Percentiles rank a stretch among this genome's conserved stretches.
phyloP scores from a whole-genome alignment of 768 basidiomycete genomes.

The Mrakia blollopis region DNA sequence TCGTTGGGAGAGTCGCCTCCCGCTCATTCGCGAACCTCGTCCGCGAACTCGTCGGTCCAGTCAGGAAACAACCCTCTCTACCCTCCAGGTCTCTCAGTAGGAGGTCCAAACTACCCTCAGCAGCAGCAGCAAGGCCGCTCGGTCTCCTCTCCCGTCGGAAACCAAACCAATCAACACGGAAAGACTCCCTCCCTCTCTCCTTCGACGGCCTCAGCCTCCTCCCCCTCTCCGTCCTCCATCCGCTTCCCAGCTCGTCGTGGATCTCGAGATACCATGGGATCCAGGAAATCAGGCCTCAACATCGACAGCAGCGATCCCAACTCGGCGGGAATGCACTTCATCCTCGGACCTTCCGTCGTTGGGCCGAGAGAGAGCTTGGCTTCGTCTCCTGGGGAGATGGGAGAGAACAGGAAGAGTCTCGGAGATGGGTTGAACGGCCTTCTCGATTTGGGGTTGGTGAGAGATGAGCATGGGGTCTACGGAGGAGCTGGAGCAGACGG shows the following conservation, averaged over 20 bases:
- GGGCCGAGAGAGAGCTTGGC: not conserved
- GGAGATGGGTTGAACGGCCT: slow-evolving; percentile 4
- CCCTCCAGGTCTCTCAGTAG: slow-evolving; percentile 19
- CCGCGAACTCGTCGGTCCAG: not conserved
- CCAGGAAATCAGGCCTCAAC: slow-evolving; percentile 12
- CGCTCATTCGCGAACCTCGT: slow-evolving; percentile 12
- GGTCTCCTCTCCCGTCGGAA: slow-evolving; percentile 20
- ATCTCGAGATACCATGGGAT: slow-evolving; percentile 26
- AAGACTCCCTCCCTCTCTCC: slow-evolving; percentile 8
- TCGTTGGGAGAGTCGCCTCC: not conserved
- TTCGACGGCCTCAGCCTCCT: not conserved
- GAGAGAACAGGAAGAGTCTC: not conserved
- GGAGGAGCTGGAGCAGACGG: not conserved
- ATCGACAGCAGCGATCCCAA: slow-evolving; percentile 8
- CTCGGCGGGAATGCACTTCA: not conserved
- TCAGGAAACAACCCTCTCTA: slow-evolving; percentile 12
- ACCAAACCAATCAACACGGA: not conserved
- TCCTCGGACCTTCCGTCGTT: not conserved
- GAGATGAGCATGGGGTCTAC: not conserved
- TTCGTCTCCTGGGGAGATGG: not conserved
- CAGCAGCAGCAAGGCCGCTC: slow-evolving; percentile 26
- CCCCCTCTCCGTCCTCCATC: slow-evolving; percentile 16
- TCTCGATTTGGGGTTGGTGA: not conserved
- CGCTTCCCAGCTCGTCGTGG: slow-evolving; percentile 22
- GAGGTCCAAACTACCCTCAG: slow-evolving; percentile 12